Evolutionary conservation across 129 eudicot genomes (phyloP).

Genomic region (Heracleum sosnowskyi): DNA sequence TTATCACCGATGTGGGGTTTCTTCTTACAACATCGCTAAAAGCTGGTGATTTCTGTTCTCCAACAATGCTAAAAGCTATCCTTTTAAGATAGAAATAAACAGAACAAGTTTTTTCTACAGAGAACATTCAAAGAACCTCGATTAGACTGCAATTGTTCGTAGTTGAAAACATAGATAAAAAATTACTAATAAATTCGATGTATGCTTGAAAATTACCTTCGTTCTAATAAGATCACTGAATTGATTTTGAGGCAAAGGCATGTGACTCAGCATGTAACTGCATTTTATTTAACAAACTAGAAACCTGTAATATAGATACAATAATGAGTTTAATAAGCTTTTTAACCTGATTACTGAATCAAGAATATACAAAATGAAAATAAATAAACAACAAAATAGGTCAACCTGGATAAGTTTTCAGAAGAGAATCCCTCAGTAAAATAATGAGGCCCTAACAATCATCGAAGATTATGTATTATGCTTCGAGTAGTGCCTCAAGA

Average conservation of each 20-base stretch:
- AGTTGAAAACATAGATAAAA: not conserved
- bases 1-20: too few relatives aligned
- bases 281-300: constrained; percentile 55
- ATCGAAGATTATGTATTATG: not conserved
- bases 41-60: not conserved
- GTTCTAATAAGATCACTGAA: constrained; percentile 63
- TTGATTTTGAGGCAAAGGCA: constrained; percentile 60
- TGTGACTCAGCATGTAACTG: constrained; percentile 53
- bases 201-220: constrained; percentile 43
- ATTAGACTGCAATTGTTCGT: not conserved
- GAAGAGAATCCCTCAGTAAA: not conserved
- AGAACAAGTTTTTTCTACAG: not conserved
- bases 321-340: not conserved
- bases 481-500: not conserved
- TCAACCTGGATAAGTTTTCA: not conserved
- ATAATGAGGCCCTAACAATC: not conserved
- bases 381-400: not conserved
- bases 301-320: constrained; percentile 34
- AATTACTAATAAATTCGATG: not conserved
- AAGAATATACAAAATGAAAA: not conserved
- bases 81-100: not conserved
- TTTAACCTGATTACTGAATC: not conserved
- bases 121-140: not conserved
- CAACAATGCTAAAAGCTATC: not conserved
- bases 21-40: too few relatives aligned